Evolutionary conservation across 208 protist genomes (phyloP).

Genomic region (Entamoeba invadens): DNA sequence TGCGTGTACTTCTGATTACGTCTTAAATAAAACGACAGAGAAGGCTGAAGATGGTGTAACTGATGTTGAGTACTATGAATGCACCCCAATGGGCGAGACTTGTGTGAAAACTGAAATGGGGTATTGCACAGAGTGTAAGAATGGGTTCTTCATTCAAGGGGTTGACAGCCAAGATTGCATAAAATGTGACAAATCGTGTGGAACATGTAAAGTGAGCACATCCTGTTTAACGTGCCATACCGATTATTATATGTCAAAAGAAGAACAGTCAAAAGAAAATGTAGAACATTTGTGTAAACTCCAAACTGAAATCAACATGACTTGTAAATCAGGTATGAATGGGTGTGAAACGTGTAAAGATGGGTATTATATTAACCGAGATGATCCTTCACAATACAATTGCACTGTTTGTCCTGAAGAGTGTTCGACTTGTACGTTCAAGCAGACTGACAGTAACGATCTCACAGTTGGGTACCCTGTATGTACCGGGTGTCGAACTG

Average conservation of each 20-base stretch:
- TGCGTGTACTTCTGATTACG: neutral
- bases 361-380: neutral
- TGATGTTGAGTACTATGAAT: neutral
- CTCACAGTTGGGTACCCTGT: neutral
- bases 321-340: neutral
- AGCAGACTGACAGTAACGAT: neutral
- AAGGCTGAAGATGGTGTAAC: neutral
- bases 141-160: neutral
- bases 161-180: neutral
- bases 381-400: neutral
- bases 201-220: neutral
- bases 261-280: neutral
- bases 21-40: neutral
- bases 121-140: neutral
- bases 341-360: neutral
- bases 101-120: neutral
- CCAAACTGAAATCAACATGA: neutral
- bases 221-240: neutral
- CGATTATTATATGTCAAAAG: neutral
- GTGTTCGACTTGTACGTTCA: neutral
- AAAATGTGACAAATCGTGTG: neutral
- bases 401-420: neutral
- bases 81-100: neutral
- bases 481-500: neutral
- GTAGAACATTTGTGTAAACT: neutral